Evolutionary conservation across 164 flowering plant species (phyloP).

Genomic region (Buxus sempervirens): DNA sequence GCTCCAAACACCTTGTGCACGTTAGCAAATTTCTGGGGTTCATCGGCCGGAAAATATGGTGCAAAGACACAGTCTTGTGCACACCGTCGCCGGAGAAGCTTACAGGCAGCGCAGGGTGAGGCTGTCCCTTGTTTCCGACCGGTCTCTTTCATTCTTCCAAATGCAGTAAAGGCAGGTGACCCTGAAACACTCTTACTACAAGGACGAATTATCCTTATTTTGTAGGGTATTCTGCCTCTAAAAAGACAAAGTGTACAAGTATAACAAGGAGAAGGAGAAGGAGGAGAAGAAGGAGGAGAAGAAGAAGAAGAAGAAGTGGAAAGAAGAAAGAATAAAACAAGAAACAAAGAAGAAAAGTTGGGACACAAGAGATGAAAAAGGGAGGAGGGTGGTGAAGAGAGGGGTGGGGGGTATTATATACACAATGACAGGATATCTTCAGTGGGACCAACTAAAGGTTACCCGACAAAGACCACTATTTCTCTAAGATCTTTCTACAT

Average conservation of each 20-base stretch:
- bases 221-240: not conserved
- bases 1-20: conserved; percentile 93
- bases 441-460: conserved; percentile 15
- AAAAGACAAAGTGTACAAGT: not conserved
- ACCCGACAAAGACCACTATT: conserved; percentile 5
- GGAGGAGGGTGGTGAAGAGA: not conserved
- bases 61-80: conserved; percentile 77
- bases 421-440: conserved; percentile 12
- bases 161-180: not conserved
- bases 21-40: conserved; percentile 86
- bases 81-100: conserved; percentile 73
- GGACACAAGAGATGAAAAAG: not conserved
- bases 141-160: conserved; percentile 32
- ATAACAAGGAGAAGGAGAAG: not conserved
- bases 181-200: not conserved
- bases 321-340: not conserved
- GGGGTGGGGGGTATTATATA: conserved; percentile 4
- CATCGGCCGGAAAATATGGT: conserved; percentile 84
- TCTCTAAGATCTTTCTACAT: conserved; percentile 14
- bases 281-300: no score
- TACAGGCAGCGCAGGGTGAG: conserved; percentile 89
- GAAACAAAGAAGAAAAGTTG: not conserved
- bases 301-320: not conserved
- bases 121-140: conserved; percentile 50
- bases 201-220: not conserved